Base-by-base conservation (phyloP, 108 stramenopile genomes). In the Chaetoceros muelleri region DNA sequence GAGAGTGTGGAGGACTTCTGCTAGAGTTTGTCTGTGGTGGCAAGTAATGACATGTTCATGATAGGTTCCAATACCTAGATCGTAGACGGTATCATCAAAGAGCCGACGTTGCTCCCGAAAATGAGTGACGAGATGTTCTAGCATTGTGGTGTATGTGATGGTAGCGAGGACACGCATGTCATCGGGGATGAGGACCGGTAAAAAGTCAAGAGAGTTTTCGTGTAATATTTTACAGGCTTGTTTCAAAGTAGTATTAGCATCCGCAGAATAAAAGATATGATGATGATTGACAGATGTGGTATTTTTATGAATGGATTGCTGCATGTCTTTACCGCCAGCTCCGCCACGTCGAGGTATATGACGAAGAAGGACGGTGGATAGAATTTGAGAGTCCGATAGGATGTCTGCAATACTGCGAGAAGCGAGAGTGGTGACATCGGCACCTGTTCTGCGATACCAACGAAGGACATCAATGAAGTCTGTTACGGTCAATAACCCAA, bases 391-490 rank as follows among this genome's bases (percentile, higher is more conserved):
- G 61, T 88, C 81, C 16, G 68, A 55, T 13, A 89, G 58, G 24
- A 93, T 83, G 28, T 89, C 84, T 2, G 83, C 76, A 61, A 95
- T 91, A 28, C 83, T 83, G 13, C 81, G 72, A 19, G 83, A 78
- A 8, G 86, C 85, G 31, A 95, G 64, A 20, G 74, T 67, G 44
- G 71, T 45, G 13, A 90, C 78, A 47, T 87, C 76, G 27, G 73
- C 53, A 7, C 69, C 62, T 10, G 84, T 82, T 19, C 65, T 48
- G 29, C 76, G 75, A 62, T 86, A 94, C 60, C 88, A 73, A 25
- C 94, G 78, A 23, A 98, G 58, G 45, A 96, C 89, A 63, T 96
- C 91, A 59, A 96, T 93, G 60, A 96, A 98, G 69, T 98, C 96
- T 2, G 94, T 92, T 1, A 95, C 90, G 23, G 94, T 95, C 60